Evolutionary conservation across 345 rosid species (phyloP).

Genomic region (Heritiera fomes): DNA sequence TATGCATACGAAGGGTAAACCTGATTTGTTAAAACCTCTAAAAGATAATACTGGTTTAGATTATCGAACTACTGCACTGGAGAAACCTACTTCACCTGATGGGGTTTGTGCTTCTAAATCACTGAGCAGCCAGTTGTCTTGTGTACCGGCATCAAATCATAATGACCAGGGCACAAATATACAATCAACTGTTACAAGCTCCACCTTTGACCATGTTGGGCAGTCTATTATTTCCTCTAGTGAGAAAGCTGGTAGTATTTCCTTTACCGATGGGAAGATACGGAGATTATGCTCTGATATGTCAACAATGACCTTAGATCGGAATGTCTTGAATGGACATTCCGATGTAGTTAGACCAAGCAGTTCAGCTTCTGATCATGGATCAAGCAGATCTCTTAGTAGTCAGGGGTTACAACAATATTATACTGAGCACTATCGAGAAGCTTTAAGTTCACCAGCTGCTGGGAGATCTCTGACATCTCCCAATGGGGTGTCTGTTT

Average conservation of each 20-base stretch:
- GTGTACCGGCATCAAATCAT: slow-evolving; percentile 32
- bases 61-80: slow-evolving; percentile 29
- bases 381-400: slow-evolving; percentile 39
- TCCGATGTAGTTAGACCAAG: slow-evolving; percentile 33
- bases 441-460: slow-evolving; percentile 29
- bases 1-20: slow-evolving; percentile 32
- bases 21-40: slow-evolving; percentile 37
- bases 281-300: slow-evolving; percentile 34
- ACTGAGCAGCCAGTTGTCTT: slow-evolving; percentile 31
- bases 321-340: slow-evolving; percentile 34
- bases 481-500: slow-evolving; percentile 30
- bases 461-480: slow-evolving; percentile 31
- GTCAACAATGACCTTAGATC: slow-evolving; percentile 43
- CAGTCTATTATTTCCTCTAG: slow-evolving; percentile 19
- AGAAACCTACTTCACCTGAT: slow-evolving; percentile 35
- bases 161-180: slow-evolving; percentile 23
- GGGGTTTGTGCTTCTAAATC: slow-evolving; percentile 27
- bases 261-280: slow-evolving; percentile 24
- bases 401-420: slow-evolving; percentile 37
- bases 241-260: slow-evolving; percentile 23
- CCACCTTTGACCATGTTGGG: slow-evolving; percentile 25
- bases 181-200: slow-evolving; percentile 27
- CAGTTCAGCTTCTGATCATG: slow-evolving; percentile 40
- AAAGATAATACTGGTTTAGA: slow-evolving; percentile 33
- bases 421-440: slow-evolving; percentile 32